A percentile compares a stretch with the other conserved stretches of the same genome.
Evolutionary conservation across 1,139 yeast genomes (phyloP).

Genomic region (Arxiozyma slooffiae): DNA sequence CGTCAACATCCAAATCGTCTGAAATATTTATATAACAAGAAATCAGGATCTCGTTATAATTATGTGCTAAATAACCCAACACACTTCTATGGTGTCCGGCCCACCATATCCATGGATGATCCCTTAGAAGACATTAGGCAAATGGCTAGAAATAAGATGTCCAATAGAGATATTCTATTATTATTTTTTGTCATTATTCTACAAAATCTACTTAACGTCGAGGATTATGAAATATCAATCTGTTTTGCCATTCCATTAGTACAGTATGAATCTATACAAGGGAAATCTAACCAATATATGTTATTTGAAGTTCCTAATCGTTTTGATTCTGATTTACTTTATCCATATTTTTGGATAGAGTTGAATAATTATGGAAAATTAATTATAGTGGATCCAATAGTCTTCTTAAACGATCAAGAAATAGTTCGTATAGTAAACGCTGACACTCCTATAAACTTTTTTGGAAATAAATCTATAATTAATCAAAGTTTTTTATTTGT

Average conservation of each 20-base stretch:
- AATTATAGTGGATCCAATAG: constrained; percentile 21
- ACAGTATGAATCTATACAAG: constrained; percentile 8
- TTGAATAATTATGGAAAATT: constrained; percentile 7
- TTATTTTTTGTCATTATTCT: constrained; percentile 18
- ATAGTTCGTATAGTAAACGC: constrained; percentile 12
- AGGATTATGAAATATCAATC: constrained; percentile 8
- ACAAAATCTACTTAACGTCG: constrained; percentile 10
- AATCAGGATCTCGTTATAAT: constrained; percentile 1
- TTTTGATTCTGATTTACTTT: constrained; percentile 21
- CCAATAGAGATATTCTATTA: constrained; percentile 18
- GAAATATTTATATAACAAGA: constrained; percentile 8
- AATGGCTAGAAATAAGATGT: constrained; percentile 18
- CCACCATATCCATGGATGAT: constrained; percentile 2
- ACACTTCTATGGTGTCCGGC: constrained; percentile 18
- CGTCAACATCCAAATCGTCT: constrained; percentile 19
- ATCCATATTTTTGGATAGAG: constrained; percentile 25
- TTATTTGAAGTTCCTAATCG: constrained; percentile 16
- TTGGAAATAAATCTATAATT: constrained; percentile 8
- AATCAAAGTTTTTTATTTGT: constrained; percentile 17
- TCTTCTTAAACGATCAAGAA: constrained; percentile 12
- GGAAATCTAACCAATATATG: constrained; percentile 3
- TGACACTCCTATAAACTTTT: constrained; percentile 10
- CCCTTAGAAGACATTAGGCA: constrained; percentile 12
- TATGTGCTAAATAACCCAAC: constrained; percentile 10
- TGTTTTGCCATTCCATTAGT: constrained; percentile 22